Percentiles rank a stretch among this genome's conserved stretches.
phyloP scores from a whole-genome alignment of 2,329 filamentous ascomycete species.

The Daldinia sp. region DNA sequence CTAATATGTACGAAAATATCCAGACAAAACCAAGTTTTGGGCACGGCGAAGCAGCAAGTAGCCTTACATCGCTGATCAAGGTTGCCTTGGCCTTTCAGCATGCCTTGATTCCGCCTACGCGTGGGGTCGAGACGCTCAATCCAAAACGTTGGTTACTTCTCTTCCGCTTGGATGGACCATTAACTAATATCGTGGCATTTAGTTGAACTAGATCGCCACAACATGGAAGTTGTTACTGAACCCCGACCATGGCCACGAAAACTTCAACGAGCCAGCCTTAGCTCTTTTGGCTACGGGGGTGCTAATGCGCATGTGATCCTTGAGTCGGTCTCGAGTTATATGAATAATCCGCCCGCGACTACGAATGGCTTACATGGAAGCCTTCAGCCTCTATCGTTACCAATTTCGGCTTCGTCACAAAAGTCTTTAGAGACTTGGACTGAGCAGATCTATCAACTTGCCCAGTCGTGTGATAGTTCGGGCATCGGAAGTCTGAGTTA shows the following conservation, averaged over 20 bases:
- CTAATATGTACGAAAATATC: neutral
- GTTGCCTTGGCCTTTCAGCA: constrained; percentile 18
- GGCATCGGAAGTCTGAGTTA: neutral
- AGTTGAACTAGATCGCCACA: neutral
- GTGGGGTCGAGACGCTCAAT: constrained; percentile 10
- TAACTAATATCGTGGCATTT: neutral
- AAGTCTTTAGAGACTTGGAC: neutral
- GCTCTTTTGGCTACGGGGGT: constrained; percentile 8
- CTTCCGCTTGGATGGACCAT: neutral
- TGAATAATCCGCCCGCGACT: neutral
- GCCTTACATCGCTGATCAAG: constrained; percentile 33
- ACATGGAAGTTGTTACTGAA: constrained; percentile 17
- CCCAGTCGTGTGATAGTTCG: neutral
- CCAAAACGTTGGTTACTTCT: constrained; percentile 7
- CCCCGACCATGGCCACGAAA: neutral
- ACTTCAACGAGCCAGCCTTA: constrained; percentile 4
- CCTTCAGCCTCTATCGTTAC: neutral
- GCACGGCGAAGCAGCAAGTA: constrained; percentile 33
- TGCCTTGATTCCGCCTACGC: constrained; percentile 22
- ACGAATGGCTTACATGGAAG: neutral
- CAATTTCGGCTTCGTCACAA: neutral
- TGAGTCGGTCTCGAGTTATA: neutral
- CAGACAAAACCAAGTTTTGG: constrained; percentile 29
- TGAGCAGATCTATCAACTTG: neutral
- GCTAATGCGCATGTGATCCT: constrained; percentile 7